These are phyloP conservation scores for Candida sanyaensis DNA, from an alignment of 1,139 yeast genomes.

Conservation along the genomic window DNA sequence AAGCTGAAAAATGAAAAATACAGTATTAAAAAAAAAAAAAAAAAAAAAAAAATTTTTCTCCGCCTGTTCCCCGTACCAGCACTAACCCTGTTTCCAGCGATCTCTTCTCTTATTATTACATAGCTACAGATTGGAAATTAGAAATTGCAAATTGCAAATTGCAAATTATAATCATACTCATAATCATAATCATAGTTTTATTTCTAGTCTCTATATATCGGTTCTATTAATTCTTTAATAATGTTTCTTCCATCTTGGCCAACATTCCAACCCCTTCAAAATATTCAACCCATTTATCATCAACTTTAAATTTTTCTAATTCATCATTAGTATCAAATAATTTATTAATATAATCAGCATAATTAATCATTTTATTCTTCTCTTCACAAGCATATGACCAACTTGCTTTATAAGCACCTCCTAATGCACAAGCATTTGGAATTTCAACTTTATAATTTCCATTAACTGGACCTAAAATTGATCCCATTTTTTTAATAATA, in stretches of 20 bases:
- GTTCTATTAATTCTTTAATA: constrained; percentile 14
- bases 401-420: constrained; percentile 89
- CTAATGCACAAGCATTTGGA: constrained; percentile 90
- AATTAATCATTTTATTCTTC: constrained; percentile 38
- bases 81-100: too few species aligned
- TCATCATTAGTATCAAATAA: constrained; percentile 48
- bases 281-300: constrained; percentile 50
- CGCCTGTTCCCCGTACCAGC: background rate
- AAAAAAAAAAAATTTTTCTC: background rate
- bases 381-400: constrained; percentile 57
- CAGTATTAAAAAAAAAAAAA: background rate
- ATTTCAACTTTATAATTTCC: constrained; percentile 77
- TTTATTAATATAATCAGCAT: constrained; percentile 41
- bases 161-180: too few species aligned
- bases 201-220: background rate
- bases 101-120: too few species aligned
- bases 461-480: constrained; percentile 61
- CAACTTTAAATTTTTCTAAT: constrained; percentile 42
- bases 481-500: constrained; percentile 67
- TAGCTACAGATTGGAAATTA: background rate
- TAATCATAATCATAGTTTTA: background rate
- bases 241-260: constrained; percentile 46
- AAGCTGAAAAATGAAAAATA: background rate
- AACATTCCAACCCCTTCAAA: constrained; percentile 53
- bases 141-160: background rate